These are phyloP conservation scores for Dothidotthia symphoricarpi DNA, from an alignment of 2,329 filamentous ascomycete genomes.

Conservation along the genomic window DNA sequence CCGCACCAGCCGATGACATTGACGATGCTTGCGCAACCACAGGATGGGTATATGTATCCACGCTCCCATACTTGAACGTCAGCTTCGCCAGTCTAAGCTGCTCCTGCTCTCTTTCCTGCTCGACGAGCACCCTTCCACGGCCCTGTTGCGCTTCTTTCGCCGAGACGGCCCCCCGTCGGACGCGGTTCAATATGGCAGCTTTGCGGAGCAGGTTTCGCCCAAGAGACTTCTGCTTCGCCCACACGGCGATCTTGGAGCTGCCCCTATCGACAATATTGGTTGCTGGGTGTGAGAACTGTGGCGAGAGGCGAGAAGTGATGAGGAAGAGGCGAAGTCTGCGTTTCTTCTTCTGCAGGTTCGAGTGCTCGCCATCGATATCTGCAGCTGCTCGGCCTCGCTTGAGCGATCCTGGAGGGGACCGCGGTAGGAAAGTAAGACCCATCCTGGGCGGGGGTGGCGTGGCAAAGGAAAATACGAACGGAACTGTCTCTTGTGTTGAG, in stretches of 20 bases:
- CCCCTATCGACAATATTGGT: slow-evolving; percentile 68
- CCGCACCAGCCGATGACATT: slow-evolving; percentile 13
- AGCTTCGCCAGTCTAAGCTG: slow-evolving; percentile 34
- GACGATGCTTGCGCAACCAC: slow-evolving; percentile 15
- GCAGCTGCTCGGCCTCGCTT: slow-evolving; percentile 56
- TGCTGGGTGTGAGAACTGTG: slow-evolving; percentile 66
- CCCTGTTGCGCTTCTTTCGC: slow-evolving; percentile 20
- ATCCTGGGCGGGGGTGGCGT: slow-evolving; percentile 26
- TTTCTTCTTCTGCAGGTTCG: slow-evolving; percentile 61
- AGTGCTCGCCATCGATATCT: slow-evolving; percentile 58
- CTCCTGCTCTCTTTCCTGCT: slow-evolving; percentile 33
- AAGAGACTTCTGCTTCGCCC: slow-evolving; percentile 50
- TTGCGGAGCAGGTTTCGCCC: slow-evolving; percentile 58
- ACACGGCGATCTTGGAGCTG: slow-evolving; percentile 48
- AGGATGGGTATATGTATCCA: slow-evolving; percentile 34
- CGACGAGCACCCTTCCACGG: slow-evolving; percentile 20
- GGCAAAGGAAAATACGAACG: slow-evolving; percentile 36
- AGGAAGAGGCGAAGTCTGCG: slow-evolving; percentile 61
- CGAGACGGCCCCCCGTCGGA: slow-evolving; percentile 46
- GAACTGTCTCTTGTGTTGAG: slow-evolving; percentile 4
- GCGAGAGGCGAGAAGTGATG: slow-evolving; percentile 68
- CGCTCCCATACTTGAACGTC: slow-evolving; percentile 31
- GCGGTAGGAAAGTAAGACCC: slow-evolving; percentile 38
- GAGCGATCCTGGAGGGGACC: slow-evolving; percentile 17
- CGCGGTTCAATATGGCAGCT: slow-evolving; percentile 64